Evolutionary conservation across 768 basidiomycete genomes (phyloP).

Genomic region (Dioszegia crocea): DNA sequence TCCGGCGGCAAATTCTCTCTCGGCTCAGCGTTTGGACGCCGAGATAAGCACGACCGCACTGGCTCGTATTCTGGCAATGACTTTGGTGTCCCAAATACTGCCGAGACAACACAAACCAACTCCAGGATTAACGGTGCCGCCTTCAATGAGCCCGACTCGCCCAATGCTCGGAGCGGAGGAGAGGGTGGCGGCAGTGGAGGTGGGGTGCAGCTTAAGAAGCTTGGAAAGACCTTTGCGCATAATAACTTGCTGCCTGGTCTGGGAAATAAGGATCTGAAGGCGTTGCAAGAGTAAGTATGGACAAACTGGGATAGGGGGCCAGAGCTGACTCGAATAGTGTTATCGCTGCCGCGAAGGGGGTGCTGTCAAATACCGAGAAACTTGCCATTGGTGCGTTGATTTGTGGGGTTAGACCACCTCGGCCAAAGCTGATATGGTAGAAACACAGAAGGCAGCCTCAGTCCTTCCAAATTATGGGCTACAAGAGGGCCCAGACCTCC

Average conservation of each 20-base stretch:
- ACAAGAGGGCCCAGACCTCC: constrained; percentile 50
- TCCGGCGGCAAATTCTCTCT: constrained; percentile 12
- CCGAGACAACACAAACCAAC: neutral
- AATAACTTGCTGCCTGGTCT: constrained; percentile 72
- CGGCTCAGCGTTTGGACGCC: constrained; percentile 1
- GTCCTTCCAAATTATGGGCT: constrained; percentile 48
- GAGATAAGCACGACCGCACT: constrained; percentile 3
- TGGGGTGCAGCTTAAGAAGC: constrained; percentile 13
- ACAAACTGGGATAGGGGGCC: too few relatives aligned
- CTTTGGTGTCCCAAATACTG: neutral
- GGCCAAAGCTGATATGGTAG: constrained; percentile 10
- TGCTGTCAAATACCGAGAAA: constrained; percentile 53
- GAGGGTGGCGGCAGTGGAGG: constrained; percentile 11
- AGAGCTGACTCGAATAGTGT: constrained; percentile 49
- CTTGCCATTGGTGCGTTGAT: constrained; percentile 26
- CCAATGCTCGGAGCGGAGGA: neutral
- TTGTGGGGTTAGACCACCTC: neutral
- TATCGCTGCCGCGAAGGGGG: constrained; percentile 80
- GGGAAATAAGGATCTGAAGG: constrained; percentile 71
- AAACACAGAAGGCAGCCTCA: constrained; percentile 40
- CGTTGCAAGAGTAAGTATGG: constrained; percentile 65
- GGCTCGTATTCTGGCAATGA: constrained; percentile 1
- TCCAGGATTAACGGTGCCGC: constrained; percentile 1
- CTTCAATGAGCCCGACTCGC: constrained; percentile 6
- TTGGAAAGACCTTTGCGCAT: constrained; percentile 70